Conservation (phyloP, 2,329 filamentous ascomycete genomes). For the Xylogone sp. region DNA sequence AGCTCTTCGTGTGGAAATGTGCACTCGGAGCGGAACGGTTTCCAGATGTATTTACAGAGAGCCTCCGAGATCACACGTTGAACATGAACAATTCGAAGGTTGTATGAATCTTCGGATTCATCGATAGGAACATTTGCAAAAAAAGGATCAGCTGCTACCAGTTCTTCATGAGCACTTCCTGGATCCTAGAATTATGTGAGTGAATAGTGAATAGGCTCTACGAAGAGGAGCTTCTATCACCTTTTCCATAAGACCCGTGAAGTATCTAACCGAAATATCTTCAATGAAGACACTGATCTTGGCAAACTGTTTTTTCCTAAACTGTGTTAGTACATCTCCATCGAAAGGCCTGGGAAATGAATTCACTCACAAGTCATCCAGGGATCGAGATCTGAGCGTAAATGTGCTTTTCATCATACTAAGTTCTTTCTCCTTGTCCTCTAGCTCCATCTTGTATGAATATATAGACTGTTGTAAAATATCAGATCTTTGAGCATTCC, state of each 20-base stretch:
- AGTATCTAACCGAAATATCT: conserved; percentile 8
- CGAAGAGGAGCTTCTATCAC: conserved; percentile 1
- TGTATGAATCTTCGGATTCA: conserved; percentile 9
- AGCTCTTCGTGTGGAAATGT: conserved; percentile 4
- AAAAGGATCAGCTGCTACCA: conserved; percentile 4
- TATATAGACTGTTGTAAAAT: conserved; percentile 4
- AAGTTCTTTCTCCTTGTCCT: conserved; percentile 6
- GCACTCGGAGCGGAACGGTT: conserved; percentile 9
- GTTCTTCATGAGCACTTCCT: conserved; percentile 5
- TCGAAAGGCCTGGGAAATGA: neutral
- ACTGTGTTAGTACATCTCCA: conserved; percentile 5
- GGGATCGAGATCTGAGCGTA: conserved; percentile 3
- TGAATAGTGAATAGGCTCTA: neutral
- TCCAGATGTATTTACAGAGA: conserved; percentile 11
- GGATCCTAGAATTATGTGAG: conserved; percentile 9
- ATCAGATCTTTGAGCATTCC: conserved; percentile 1
- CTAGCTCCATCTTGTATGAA: conserved; percentile 7
- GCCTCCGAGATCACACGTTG: conserved; percentile 12
- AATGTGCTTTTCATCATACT: conserved; percentile 10
- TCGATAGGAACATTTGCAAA: conserved; percentile 11
- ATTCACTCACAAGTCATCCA: conserved; percentile 9
- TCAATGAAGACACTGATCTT: conserved; percentile 5
- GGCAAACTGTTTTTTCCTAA: conserved; percentile 7
- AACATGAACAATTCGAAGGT: conserved; percentile 11
- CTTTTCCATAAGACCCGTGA: conserved; percentile 6